Conservation (phyloP, 2,329 filamentous ascomycete species). For the Shiraia sp. region DNA sequence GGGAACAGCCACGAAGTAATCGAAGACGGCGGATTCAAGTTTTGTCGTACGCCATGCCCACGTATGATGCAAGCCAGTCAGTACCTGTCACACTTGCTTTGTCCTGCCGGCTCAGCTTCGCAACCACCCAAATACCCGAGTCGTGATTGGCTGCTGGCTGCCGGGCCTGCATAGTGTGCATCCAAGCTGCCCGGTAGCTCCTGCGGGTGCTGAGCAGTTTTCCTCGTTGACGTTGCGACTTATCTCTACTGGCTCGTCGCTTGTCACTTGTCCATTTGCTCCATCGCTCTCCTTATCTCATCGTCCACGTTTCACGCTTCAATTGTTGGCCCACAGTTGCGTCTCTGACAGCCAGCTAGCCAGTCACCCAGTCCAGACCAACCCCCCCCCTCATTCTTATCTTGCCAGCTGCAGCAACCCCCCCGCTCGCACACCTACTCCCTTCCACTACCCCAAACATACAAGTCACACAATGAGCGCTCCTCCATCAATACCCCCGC, state of each 20-base stretch:
- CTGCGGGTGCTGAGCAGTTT: constrained; percentile 23
- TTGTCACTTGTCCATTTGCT: constrained; percentile 15
- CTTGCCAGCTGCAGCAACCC: no score
- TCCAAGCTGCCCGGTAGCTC: constrained; percentile 19
- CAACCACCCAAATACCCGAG: constrained; percentile 15
- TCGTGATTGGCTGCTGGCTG: constrained; percentile 17
- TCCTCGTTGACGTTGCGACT: constrained; percentile 13
- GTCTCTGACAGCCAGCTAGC: constrained; percentile 25
- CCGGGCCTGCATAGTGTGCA: constrained; percentile 15
- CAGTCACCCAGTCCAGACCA: constrained; percentile 10
- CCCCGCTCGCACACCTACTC: no score
- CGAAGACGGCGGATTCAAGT: no score
- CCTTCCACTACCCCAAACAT: no score
- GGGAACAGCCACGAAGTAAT: no score
- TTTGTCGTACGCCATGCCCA: no score
- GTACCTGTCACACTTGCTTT: constrained; percentile 20
- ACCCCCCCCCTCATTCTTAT: constrained; percentile 17
- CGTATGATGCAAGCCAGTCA: no score
- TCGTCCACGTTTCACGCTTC: constrained; percentile 21
- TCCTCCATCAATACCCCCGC: constrained; percentile 62
- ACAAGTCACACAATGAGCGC: constrained; percentile 51
- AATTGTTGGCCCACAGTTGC: constrained; percentile 13
- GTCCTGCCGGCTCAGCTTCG: constrained; percentile 17
- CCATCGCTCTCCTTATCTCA: constrained; percentile 27
- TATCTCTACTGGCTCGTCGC: no score